phyloP scores from a whole-genome alignment of 129 eudicot species.

The Dittrichia graveolens region DNA sequence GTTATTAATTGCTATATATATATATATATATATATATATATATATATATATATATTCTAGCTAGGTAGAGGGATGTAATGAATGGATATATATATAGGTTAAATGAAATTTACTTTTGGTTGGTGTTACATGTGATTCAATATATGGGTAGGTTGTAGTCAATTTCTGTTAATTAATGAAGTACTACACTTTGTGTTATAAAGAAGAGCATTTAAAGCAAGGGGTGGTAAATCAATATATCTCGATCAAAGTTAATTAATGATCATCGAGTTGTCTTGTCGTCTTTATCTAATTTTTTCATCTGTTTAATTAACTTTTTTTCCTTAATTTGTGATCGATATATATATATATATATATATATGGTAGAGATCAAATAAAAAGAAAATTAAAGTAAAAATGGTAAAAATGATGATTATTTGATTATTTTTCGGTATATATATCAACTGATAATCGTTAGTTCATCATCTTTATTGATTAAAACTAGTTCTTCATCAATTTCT shows the following conservation, averaged over 20 bases:
- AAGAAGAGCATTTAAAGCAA: conserved; percentile 29
- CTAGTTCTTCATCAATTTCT: too few species aligned
- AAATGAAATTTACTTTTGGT: conserved; percentile 19
- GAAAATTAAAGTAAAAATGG: too few species aligned
- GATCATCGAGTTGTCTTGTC: conserved; percentile 26
- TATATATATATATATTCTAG: not conserved
- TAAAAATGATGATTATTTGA: too few species aligned
- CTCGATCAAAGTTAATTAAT: conserved; percentile 27
- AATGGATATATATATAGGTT: not conserved
- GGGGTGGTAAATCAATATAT: too few species aligned
- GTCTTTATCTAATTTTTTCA: too few species aligned
- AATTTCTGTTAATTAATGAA: conserved; percentile 20
- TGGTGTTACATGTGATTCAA: conserved; percentile 36
- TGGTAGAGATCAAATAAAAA: too few species aligned
- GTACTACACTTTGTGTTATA: conserved; percentile 14
- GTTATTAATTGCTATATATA: not conserved
- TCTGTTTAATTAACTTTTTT: too few species aligned
- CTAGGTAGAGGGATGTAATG: conserved; percentile 4
- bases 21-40: not conserved
- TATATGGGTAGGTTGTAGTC: conserved; percentile 38
- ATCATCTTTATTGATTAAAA: too few species aligned
- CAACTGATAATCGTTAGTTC: too few species aligned
- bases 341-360: too few species aligned
- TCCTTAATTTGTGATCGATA: too few species aligned
- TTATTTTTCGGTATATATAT: too few species aligned